A percentile compares a stretch with the other conserved stretches of the same genome.
Conservation (phyloP, 768 basidiomycete species). For the Auricularia sp. region DNA sequence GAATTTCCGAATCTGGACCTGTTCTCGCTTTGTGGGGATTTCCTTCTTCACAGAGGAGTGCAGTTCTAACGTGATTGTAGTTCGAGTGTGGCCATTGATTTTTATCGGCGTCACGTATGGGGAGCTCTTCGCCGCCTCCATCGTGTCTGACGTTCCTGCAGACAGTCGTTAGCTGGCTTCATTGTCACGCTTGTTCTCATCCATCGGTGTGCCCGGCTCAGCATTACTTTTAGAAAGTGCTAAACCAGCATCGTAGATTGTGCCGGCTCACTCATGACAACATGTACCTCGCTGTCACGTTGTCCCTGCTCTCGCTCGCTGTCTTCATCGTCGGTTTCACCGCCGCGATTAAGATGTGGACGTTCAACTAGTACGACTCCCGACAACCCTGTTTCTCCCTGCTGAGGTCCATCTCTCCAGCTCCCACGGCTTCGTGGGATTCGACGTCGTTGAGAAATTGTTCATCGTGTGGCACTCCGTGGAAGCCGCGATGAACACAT, state of each 20-base stretch:
- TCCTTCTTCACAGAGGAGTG: not conserved
- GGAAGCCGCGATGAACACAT: not conserved
- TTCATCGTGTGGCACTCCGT: not conserved
- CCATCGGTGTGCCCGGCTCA: not conserved
- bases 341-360: not conserved
- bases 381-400: too few relatives aligned
- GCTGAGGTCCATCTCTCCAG: not conserved
- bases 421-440: not conserved
- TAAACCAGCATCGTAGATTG: not conserved
- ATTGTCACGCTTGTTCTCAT: not conserved
- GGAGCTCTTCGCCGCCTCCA: not conserved
- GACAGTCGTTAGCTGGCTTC: not conserved
- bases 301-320: not conserved
- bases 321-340: not conserved
- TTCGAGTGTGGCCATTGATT: not conserved
- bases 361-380: not conserved
- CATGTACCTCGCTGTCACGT: not conserved
- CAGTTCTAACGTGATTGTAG: not conserved
- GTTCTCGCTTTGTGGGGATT: not conserved
- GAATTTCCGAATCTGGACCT: not conserved
- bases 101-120: not conserved
- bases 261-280: not conserved
- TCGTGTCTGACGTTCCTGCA: not conserved
- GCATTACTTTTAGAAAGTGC: not conserved
- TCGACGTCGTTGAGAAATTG: not conserved